These are phyloP conservation scores for Aspergillus brunneoviolaceus DNA, from an alignment of 2,329 filamentous ascomycete species.

Conservation along the genomic window DNA sequence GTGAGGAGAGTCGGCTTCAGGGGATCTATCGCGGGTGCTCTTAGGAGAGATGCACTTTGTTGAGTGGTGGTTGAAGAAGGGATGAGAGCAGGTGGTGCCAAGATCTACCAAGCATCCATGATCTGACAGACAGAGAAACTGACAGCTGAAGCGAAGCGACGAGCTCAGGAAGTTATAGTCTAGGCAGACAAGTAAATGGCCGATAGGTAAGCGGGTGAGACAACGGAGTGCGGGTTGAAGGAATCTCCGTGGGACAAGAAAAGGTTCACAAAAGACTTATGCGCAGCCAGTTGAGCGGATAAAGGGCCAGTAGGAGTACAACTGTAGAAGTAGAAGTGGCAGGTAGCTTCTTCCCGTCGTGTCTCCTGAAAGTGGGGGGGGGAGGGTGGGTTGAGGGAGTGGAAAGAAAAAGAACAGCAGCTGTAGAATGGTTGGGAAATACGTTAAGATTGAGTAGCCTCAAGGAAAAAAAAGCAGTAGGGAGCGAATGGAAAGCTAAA, in stretches of 20 bases:
- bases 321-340: neutral
- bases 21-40: neutral
- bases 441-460: neutral
- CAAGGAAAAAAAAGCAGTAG: neutral
- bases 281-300: neutral
- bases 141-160: neutral
- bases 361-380: neutral
- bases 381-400: neutral
- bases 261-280: neutral
- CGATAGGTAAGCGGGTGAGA: neutral
- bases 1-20: neutral
- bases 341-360: neutral
- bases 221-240: neutral
- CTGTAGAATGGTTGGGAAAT: slow-evolving; percentile 6
- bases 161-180: neutral
- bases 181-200: neutral
- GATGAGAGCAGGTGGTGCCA: neutral
- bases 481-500: neutral
- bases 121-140: neutral
- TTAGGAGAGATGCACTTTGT: neutral
- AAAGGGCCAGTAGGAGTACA: neutral
- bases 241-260: neutral
- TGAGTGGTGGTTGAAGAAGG: neutral
- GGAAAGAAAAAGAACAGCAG: slow-evolving; percentile 1
- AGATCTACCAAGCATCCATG: slow-evolving; percentile 2